phyloP scores from a whole-genome alignment of 1,284 basidiomycete genomes.

The Entoloma clypeatum region DNA sequence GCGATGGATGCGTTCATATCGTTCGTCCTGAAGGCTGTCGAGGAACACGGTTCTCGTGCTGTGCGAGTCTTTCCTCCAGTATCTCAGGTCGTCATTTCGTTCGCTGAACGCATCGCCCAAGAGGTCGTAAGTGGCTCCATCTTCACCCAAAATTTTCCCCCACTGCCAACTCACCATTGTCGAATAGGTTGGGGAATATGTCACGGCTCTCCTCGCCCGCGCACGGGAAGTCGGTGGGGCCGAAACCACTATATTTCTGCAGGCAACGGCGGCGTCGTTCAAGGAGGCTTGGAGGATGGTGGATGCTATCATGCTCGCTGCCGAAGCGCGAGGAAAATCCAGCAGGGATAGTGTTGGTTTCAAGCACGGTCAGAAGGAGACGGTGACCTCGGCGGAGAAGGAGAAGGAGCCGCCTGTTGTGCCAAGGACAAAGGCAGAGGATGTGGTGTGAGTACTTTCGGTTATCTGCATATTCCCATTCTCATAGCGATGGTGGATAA shows the following conservation, averaged over 20 bases:
- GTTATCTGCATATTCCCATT: not conserved
- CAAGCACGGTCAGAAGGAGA: not conserved
- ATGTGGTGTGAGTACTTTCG: conserved; percentile 63
- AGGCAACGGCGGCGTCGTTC: conserved; percentile 87
- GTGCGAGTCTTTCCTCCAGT: conserved; percentile 82
- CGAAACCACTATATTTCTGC: conserved; percentile 72
- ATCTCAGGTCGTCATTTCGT: conserved; percentile 69
- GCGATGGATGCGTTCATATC: conserved; percentile 92
- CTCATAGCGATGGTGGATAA: conserved; percentile 26
- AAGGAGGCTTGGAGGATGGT: conserved; percentile 85
- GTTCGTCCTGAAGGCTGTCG: conserved; percentile 61
- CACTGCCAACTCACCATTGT: conserved; percentile 5
- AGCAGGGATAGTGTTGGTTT: no score
- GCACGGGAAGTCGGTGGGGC: conserved; percentile 69
- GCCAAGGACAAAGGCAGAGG: conserved; percentile 58
- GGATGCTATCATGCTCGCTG: conserved; percentile 63
- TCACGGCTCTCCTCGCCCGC: conserved; percentile 71
- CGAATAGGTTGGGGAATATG: conserved; percentile 80
- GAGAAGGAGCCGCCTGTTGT: conserved; percentile 20
- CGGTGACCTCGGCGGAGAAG: not conserved
- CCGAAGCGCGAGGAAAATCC: conserved; percentile 32
- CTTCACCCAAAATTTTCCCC: conserved; percentile 3
- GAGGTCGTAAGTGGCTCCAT: conserved; percentile 60
- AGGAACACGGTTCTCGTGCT: conserved; percentile 75
- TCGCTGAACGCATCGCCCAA: conserved; percentile 70